Conservation (phyloP, 495 filamentous ascomycete species). For the Recurvomyces mirabilis region DNA sequence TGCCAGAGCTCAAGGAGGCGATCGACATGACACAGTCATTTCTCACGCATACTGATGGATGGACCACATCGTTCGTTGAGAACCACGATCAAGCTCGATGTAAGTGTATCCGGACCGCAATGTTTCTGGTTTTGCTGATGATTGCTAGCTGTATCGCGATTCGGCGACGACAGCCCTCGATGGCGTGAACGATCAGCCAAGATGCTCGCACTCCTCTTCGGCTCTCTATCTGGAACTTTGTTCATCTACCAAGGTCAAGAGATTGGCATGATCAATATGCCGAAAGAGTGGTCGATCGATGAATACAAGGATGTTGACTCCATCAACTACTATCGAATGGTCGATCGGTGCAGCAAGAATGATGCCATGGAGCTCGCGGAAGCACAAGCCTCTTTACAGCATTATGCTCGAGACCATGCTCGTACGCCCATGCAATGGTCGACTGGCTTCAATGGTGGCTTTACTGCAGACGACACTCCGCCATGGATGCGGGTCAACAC, state of each 20-base stretch:
- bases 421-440: constrained; percentile 55
- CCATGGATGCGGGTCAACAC: constrained; percentile 56
- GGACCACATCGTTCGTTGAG: constrained; percentile 11
- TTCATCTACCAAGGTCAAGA: constrained; percentile 34
- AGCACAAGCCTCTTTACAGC: constrained; percentile 52
- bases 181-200: constrained; percentile 23
- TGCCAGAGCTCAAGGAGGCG: constrained; percentile 6
- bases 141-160: constrained; percentile 27
- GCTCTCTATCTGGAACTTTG: constrained; percentile 24
- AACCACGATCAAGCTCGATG: constrained; percentile 5
- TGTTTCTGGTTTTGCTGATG: too few species aligned
- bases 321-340: constrained; percentile 18
- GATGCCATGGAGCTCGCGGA: constrained; percentile 34
- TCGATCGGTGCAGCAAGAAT: constrained; percentile 8
- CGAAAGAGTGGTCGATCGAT: constrained; percentile 24
- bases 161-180: constrained; percentile 18
- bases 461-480: constrained; percentile 35
- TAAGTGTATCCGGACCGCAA: too few species aligned
- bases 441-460: constrained; percentile 41
- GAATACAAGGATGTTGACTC: constrained; percentile 29
- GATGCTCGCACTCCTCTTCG: constrained; percentile 23
- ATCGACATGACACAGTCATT: constrained; percentile 1
- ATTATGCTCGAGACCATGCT: constrained; percentile 49
- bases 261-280: constrained; percentile 29
- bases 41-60: neutral